Conservation (phyloP, 805 yeast genomes). For the Danielozyma ontarioensis region DNA sequence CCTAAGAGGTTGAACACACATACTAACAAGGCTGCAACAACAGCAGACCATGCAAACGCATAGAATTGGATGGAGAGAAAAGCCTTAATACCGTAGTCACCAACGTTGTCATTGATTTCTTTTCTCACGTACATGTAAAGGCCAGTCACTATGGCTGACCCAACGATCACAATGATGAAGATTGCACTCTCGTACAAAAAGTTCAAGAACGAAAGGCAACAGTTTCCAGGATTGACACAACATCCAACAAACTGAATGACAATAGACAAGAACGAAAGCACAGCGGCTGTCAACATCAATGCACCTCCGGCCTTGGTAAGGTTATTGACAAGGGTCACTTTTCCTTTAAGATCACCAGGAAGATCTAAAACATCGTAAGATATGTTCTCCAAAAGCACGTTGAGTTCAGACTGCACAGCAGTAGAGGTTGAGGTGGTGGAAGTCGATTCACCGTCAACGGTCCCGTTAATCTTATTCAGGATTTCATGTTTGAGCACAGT, state of each 20-base stretch:
- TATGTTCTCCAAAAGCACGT: conserved; percentile 17
- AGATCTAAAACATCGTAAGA: conserved; percentile 32
- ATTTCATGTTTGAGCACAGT: conserved; percentile 11
- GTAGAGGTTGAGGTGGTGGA: conserved; percentile 10
- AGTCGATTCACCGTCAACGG: conserved; percentile 18
- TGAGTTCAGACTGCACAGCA: conserved; percentile 12
- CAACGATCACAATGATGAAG: conserved; percentile 38
- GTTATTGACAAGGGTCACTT: conserved; percentile 39
- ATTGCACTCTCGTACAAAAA: conserved; percentile 41
- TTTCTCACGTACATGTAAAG: conserved; percentile 45
- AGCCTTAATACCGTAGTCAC: conserved; percentile 51
- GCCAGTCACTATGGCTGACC: conserved; percentile 61
- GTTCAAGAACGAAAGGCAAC: conserved; percentile 42
- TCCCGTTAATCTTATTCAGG: conserved; percentile 15
- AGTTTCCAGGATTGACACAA: conserved; percentile 39
- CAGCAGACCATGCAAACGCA: conserved; percentile 63
- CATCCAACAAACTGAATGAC: conserved; percentile 42
- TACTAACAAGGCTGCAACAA: conserved; percentile 38
- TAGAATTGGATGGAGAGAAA: conserved; percentile 45
- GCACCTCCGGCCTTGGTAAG: conserved; percentile 56
- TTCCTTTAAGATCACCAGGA: conserved; percentile 49
- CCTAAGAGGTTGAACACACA: conserved; percentile 31
- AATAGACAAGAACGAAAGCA: conserved; percentile 39
- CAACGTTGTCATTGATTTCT: conserved; percentile 45
- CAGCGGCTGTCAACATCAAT: conserved; percentile 25